phyloP scores from a whole-genome alignment of 768 basidiomycete genomes.

The Termitomyces sp. region DNA sequence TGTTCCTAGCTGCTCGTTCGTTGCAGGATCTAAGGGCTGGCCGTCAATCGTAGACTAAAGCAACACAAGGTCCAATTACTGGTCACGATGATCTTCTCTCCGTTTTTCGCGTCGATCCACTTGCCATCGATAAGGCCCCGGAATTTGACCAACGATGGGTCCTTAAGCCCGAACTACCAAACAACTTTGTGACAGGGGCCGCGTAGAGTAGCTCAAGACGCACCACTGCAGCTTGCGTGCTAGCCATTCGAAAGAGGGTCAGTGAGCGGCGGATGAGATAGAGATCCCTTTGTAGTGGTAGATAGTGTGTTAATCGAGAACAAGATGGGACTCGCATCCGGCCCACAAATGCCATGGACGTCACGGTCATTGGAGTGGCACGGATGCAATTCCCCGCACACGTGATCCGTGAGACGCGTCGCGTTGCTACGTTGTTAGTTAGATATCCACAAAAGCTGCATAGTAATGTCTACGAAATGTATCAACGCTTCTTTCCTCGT shows the following conservation, averaged over 20 bases:
- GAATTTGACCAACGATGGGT: slow-evolving; percentile 66
- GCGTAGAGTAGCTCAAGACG: slow-evolving; percentile 10
- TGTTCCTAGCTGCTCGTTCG: slow-evolving; percentile 73
- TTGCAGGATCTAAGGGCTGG: slow-evolving; percentile 75
- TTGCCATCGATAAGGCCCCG: slow-evolving; percentile 81
- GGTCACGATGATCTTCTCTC: slow-evolving; percentile 65
- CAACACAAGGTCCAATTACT: slow-evolving; percentile 45
- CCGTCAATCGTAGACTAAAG: neutral
- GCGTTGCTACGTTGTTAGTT: neutral
- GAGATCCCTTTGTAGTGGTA: slow-evolving; percentile 22
- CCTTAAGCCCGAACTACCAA: slow-evolving; percentile 68
- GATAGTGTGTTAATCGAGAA: slow-evolving; percentile 20
- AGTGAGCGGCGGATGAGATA: slow-evolving; percentile 1
- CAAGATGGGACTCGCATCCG: slow-evolving; percentile 15
- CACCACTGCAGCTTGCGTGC: slow-evolving; percentile 41
- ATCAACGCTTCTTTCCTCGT: slow-evolving; percentile 18
- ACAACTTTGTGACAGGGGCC: neutral
- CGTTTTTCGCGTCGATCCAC: slow-evolving; percentile 78
- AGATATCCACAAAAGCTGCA: neutral
- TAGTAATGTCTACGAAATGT: neutral
- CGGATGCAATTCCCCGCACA: slow-evolving; percentile 1
- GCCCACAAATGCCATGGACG: slow-evolving; percentile 6
- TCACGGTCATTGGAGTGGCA: neutral
- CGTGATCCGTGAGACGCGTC: slow-evolving; percentile 5
- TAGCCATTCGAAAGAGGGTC: slow-evolving; percentile 49